Evolutionary conservation across 768 basidiomycete genomes (phyloP).

Genomic region (Tephrocybe sp.): DNA sequence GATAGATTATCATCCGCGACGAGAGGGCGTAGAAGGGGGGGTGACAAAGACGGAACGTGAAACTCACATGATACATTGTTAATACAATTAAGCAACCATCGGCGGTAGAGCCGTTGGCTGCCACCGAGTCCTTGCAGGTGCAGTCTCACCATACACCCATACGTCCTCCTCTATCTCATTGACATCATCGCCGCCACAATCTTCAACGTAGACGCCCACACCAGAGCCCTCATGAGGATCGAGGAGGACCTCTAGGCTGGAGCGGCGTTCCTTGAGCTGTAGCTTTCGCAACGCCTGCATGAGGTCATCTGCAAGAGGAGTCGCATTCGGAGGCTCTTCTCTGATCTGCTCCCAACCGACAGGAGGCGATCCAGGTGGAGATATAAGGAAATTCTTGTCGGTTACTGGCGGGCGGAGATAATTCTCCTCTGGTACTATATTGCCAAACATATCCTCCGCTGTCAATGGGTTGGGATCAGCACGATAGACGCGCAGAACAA

Average conservation of each 20-base stretch:
- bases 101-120: conserved; percentile 54
- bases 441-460: conserved; percentile 23
- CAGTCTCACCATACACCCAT: conserved; percentile 64
- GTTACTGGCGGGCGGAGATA: conserved; percentile 74
- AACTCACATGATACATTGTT: conserved; percentile 16
- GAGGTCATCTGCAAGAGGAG: conserved; percentile 85
- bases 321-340: conserved; percentile 86
- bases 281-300: conserved; percentile 74
- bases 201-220: conserved; percentile 77
- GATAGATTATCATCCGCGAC: conserved; percentile 59
- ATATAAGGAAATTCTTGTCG: conserved; percentile 96
- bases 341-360: conserved; percentile 92
- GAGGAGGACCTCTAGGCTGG: conserved; percentile 54
- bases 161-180: conserved; percentile 46
- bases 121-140: conserved; percentile 52
- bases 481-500: conserved; percentile 65
- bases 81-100: conserved; percentile 22
- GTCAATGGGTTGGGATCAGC: conserved; percentile 69
- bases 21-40: not conserved
- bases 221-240: conserved; percentile 69
- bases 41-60: not conserved
- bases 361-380: conserved; percentile 96
- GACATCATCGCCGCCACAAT: conserved; percentile 48
- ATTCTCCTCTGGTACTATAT: conserved; percentile 36
- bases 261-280: conserved; percentile 46